Base-by-base conservation (phyloP, 805 yeast species). In the Blastobotrys americana region DNA sequence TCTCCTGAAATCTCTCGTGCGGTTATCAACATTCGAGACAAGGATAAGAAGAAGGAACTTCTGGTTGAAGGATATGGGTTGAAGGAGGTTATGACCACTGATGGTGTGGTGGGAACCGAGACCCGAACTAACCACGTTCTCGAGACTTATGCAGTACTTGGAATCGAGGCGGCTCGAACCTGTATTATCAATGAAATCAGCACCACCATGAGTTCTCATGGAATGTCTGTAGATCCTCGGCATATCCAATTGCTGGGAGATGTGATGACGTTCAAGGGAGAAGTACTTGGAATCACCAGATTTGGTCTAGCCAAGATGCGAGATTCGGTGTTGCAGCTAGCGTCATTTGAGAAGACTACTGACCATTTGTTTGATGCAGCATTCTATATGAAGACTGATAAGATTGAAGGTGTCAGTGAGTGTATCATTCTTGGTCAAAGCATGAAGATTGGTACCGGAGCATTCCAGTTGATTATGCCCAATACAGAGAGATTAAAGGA, bases 181-280 rank as follows among this genome's bases (percentile, higher is more conserved):
- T 82, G 95, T 55, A 93, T 93, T 62, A 84, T 93, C 61, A 80
- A 80, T 51, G 99, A 93, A 70, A 93, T 93, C 65, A 95, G 85
- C 61, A 88, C 88, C 61, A 93, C 98, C 44, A 93, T 93, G 99
- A 81, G 95, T 61, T 87, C 88, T 67, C 98, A 93, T 72, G 99
- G 99, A 67, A 93, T 93, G 98, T 86, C 95, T 64, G 97, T 93
- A 41, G 99, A 93, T 73, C 98, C 97, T 49, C 95, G 99, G 73
- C 99, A 93, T 65, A 89, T 94, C 63, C 97, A 93, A 69, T 71
- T 93, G 39, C 70, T 93, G 52, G 98, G 98, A 53, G 99, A 93
- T 66, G 97, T 93, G 41, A 93, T 93, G 99, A 87, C 97, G 0
- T 93, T 86, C 65, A 93, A 93, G 68, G 99, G 99, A 48, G 98